phyloP scores from a whole-genome alignment of 768 basidiomycete genomes.

The Tylopilus sp. region DNA sequence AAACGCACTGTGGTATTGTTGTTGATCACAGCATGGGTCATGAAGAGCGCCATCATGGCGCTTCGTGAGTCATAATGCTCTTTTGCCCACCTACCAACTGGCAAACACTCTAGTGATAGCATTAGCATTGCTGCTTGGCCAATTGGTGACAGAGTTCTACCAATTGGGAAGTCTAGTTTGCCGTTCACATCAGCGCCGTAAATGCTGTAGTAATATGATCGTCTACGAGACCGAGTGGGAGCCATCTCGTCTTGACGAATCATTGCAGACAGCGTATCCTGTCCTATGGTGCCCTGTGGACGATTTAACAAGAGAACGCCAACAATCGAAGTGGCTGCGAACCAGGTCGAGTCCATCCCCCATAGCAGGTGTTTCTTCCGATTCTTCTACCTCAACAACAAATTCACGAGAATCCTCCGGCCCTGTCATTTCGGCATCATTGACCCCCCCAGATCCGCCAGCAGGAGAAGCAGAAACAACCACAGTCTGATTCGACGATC shows the following conservation, averaged over 20 bases:
- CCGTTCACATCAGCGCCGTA: slow-evolving; percentile 39
- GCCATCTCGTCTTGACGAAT: slow-evolving; percentile 70
- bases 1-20: slow-evolving; percentile 40
- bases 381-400: slow-evolving; percentile 16
- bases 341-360: slow-evolving; percentile 26
- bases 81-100: slow-evolving; percentile 61
- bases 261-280: slow-evolving; percentile 70
- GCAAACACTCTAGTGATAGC: slow-evolving; percentile 44
- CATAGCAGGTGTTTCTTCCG: slow-evolving; percentile 8
- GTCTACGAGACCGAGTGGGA: slow-evolving; percentile 54
- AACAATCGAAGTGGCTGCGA: slow-evolving; percentile 3
- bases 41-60: slow-evolving; percentile 59
- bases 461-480: neutral
- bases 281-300: slow-evolving; percentile 61
- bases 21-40: slow-evolving; percentile 74
- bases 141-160: slow-evolving; percentile 30
- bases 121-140: neutral
- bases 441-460: slow-evolving; percentile 11
- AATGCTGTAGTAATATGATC: slow-evolving; percentile 47
- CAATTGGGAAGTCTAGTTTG: slow-evolving; percentile 57
- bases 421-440: slow-evolving; percentile 8
- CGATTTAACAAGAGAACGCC: slow-evolving; percentile 5
- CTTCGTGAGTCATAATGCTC: slow-evolving; percentile 53
- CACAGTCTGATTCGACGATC: slow-evolving; percentile 9
- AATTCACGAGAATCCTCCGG: slow-evolving; percentile 18